Conservation (phyloP, 1,284 basidiomycete genomes). For the Marasmius oreades region DNA sequence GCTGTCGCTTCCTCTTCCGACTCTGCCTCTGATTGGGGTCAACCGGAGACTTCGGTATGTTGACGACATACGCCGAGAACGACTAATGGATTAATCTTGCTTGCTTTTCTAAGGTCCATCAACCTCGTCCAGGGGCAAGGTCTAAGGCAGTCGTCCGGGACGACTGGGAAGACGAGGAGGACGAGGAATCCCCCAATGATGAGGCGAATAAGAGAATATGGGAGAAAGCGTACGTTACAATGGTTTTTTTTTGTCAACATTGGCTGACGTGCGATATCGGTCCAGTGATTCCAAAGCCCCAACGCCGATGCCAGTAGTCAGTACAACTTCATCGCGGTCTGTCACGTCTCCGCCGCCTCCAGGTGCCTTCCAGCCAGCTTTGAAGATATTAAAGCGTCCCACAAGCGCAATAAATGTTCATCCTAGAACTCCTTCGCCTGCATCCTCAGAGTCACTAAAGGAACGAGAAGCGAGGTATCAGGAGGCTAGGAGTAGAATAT, state of each 20-base stretch:
- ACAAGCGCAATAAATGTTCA: conserved; percentile 20
- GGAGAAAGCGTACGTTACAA: conserved; percentile 38
- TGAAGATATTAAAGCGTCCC: conserved; percentile 43
- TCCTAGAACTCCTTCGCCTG: conserved; percentile 22
- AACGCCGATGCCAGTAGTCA: conserved; percentile 39
- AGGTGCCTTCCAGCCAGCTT: conserved; percentile 37
- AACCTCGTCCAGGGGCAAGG: conserved; percentile 1
- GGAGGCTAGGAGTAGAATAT: conserved; percentile 42
- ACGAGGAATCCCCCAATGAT: conserved; percentile 21
- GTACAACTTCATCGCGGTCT: conserved; percentile 28
- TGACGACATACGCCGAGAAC: not conserved
- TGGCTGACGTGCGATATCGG: not conserved
- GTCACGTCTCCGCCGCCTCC: conserved; percentile 26
- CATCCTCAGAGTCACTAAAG: conserved; percentile 27
- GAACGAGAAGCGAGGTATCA: conserved; percentile 41
- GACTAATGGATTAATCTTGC: not conserved
- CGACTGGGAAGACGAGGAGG: conserved; percentile 34
- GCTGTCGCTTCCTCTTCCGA: not conserved
- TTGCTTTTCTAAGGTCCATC: not conserved
- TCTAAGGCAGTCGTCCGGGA: conserved; percentile 11
- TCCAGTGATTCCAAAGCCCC: conserved; percentile 35
- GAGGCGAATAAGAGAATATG: conserved; percentile 39
- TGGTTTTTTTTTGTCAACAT: conserved; percentile 2
- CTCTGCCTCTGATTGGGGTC: not conserved
- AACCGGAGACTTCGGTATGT: not conserved